Conservation (phyloP, 2,329 filamentous ascomycete genomes). For the Stagonosporopsis rhizophila region DNA sequence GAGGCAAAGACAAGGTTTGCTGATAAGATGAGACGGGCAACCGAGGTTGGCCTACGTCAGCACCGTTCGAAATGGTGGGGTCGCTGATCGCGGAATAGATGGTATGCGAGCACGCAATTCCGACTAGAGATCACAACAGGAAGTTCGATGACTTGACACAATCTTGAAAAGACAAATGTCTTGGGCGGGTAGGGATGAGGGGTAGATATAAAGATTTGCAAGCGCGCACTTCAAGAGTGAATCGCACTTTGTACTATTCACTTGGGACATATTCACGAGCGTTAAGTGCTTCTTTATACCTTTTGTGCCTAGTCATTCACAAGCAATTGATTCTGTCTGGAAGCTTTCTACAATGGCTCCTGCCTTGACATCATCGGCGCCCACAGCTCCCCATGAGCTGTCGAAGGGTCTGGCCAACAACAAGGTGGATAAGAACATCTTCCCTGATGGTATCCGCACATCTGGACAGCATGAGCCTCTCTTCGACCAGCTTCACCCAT, state of each 20-base stretch:
- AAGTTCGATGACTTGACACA: slow-evolving; percentile 24
- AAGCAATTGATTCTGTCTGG: not conserved
- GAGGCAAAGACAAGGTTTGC: not conserved
- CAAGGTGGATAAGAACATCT: slow-evolving; percentile 56
- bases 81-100: slow-evolving; percentile 20
- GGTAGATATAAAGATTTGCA: slow-evolving; percentile 24
- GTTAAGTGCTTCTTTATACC: not conserved
- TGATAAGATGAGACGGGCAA: slow-evolving; percentile 9
- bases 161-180: slow-evolving; percentile 19
- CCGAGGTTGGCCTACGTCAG: slow-evolving; percentile 22
- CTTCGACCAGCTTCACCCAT: slow-evolving; percentile 69
- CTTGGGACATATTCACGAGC: not conserved
- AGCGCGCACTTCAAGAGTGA: slow-evolving; percentile 1
- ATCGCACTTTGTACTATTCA: slow-evolving; percentile 5
- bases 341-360: slow-evolving; percentile 45
- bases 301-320: not conserved
- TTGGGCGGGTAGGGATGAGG: slow-evolving; percentile 22
- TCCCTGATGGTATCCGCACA: slow-evolving; percentile 71
- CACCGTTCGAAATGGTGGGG: slow-evolving; percentile 14
- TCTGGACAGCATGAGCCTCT: slow-evolving; percentile 76
- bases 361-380: slow-evolving; percentile 48
- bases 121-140: slow-evolving; percentile 38
- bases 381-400: slow-evolving; percentile 49
- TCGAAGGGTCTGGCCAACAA: slow-evolving; percentile 33
- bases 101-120: slow-evolving; percentile 41